Evolutionary conservation across 2,329 filamentous ascomycete genomes (phyloP), one percentile per base, ranked within the genome.

Genomic region (Dothiorella sarmentorum): DNA sequence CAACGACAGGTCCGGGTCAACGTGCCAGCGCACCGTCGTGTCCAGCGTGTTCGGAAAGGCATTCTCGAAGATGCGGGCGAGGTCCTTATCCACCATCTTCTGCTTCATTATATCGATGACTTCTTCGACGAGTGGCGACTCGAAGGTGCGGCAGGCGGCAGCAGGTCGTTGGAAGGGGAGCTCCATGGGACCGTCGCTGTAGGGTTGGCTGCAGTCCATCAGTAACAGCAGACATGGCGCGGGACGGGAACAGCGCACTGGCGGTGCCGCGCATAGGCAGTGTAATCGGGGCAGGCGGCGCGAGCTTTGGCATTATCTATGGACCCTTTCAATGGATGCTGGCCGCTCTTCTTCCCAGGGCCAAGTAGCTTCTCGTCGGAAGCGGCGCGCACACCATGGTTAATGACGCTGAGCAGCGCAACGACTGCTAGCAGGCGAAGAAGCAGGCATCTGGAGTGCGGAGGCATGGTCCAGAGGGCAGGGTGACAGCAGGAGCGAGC

Each of bases 61-160:
- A 70, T 99, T 99, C 71, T 96, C 91, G 70, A 99, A 99, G 10
- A 99, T 79, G 24, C 92, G 86, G 3, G 93, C 93, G 11, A 99
- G 83, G 66, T 97, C 94, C 15, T 88, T 87, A 67, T 97, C 88
- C 60, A 86, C 81, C 76, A 99, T 89, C 56, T 85, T 87, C 26
- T 83, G 81, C 5, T 88, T 94, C 64, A 99, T 80, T 65, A 97
- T 86, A 27, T 85, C 73, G 62, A 99, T 97, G 53, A 97, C 89
- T 67, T 89, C 82, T 72, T 99, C 94, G 44, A 97, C 95, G 3
- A 88, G 81, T 22, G 88, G 84, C 0, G 92, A 97, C 58, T 85
- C 83, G 75, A 97, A 99, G 0, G 92, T 97, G 63, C 94, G 89
- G 73, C 94, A 99, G 70, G 85, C 82, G 58, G 80, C 78, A 29